Evolutionary conservation across 164 flowering plant species (phyloP).

Genomic region (Santalum album): DNA sequence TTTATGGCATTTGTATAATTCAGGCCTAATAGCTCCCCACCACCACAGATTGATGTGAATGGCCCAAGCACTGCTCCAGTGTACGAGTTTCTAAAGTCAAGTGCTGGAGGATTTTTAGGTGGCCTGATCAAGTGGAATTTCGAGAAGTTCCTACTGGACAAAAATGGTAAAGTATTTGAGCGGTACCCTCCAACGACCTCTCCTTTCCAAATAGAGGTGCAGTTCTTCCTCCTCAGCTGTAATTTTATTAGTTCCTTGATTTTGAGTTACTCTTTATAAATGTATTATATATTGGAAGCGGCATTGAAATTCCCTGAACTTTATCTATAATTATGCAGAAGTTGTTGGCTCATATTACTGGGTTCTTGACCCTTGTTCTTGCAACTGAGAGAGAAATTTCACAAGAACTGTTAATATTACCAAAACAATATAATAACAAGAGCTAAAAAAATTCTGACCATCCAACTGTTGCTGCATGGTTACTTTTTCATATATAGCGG

Average conservation of each 20-base stretch:
- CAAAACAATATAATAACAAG: too few relatives aligned
- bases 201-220: constrained; percentile 5
- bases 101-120: neutral
- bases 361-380: too few relatives aligned
- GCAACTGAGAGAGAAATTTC: too few relatives aligned
- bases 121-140: neutral
- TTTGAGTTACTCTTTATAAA: neutral
- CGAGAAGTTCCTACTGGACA: constrained; percentile 1
- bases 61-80: neutral
- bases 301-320: too few relatives aligned
- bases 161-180: constrained; percentile 2
- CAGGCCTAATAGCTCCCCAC: neutral
- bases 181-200: neutral
- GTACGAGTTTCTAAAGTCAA: constrained; percentile 3
- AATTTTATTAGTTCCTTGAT: neutral
- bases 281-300: too few relatives aligned
- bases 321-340: too few relatives aligned
- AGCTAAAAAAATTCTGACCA: too few relatives aligned
- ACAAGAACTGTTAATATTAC: too few relatives aligned
- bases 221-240: neutral
- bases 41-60: neutral
- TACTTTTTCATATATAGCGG: too few relatives aligned
- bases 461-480: too few relatives aligned
- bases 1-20: neutral
- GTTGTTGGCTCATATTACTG: too few relatives aligned